Evolutionary conservation across 768 basidiomycete genomes (phyloP).

Genomic region (Leccinum olivaceopallidum): DNA sequence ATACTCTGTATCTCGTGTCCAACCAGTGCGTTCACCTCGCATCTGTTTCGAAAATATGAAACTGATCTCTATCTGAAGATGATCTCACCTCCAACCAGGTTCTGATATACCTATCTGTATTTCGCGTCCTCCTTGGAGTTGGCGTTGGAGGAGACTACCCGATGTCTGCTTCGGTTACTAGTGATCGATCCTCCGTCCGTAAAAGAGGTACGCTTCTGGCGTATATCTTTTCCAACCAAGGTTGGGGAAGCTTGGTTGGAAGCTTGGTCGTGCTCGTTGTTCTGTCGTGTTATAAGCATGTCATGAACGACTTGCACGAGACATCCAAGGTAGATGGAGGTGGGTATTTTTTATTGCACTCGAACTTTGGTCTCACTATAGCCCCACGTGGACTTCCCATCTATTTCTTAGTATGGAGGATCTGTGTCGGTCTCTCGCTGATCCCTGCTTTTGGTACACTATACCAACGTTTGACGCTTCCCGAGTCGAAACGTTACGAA

Average conservation of each 20-base stretch:
- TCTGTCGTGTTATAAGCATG: constrained; percentile 58
- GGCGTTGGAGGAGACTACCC: neutral
- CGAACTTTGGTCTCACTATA: neutral
- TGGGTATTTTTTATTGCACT: constrained; percentile 37
- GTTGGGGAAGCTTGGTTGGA: constrained; percentile 64
- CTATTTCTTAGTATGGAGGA: constrained; percentile 60
- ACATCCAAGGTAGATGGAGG: constrained; percentile 67
- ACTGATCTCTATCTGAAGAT: constrained; percentile 30
- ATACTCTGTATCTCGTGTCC: constrained; percentile 68
- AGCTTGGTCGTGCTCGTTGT: constrained; percentile 63
- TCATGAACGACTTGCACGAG: constrained; percentile 59
- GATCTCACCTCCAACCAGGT: constrained; percentile 47
- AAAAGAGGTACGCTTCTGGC: too few relatives aligned
- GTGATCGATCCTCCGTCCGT: too few relatives aligned
- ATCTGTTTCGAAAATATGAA: neutral
- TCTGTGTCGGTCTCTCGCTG: constrained; percentile 71
- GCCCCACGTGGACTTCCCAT: neutral
- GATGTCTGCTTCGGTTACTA: too few relatives aligned
- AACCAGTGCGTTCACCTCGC: constrained; percentile 40
- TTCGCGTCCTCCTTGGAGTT: constrained; percentile 73
- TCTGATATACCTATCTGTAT: constrained; percentile 64
- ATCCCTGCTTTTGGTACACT: constrained; percentile 74
- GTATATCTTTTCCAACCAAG: constrained; percentile 21
- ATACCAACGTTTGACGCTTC: constrained; percentile 73
- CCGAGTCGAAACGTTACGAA: constrained; percentile 61